phyloP scores from a whole-genome alignment of 768 basidiomycete species.

The Podaxis pistillaris region DNA sequence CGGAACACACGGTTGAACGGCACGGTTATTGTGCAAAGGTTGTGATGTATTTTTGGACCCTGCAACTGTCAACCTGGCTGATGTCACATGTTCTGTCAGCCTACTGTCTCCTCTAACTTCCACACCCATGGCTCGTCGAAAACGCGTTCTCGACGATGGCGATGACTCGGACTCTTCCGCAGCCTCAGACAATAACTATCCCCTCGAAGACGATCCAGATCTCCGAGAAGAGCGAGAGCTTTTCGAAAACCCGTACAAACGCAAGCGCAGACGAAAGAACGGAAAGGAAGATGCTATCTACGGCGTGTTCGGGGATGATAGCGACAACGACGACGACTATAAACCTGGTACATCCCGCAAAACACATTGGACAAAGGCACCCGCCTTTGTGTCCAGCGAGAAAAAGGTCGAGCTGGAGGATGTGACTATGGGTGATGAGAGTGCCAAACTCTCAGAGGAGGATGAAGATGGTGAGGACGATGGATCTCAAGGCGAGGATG shows the following conservation, averaged over 20 bases:
- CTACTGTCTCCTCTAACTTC: neutral
- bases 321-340: constrained; percentile 54
- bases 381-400: constrained; percentile 68
- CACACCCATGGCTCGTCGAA: constrained; percentile 65
- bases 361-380: constrained; percentile 74
- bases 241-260: constrained; percentile 74
- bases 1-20: neutral
- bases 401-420: constrained; percentile 45
- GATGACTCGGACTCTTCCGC: constrained; percentile 70
- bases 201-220: constrained; percentile 55
- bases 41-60: neutral
- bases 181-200: constrained; percentile 50
- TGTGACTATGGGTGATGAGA: constrained; percentile 37
- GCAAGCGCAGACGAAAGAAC: constrained; percentile 63
- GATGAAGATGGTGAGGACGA: constrained; percentile 30
- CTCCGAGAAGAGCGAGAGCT: constrained; percentile 70
- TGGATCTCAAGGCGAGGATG: constrained; percentile 33
- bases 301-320: constrained; percentile 72
- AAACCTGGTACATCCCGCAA: constrained; percentile 33
- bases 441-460: constrained; percentile 12
- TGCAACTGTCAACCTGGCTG: neutral
- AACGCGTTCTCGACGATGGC: constrained; percentile 73
- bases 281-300: constrained; percentile 75
- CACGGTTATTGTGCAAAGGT: neutral
- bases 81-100: constrained; percentile 4